A percentile compares a stretch with the other conserved stretches of the same genome.
Conservation (phyloP, 208 protist genomes). For the Wallacemonas sp. region DNA sequence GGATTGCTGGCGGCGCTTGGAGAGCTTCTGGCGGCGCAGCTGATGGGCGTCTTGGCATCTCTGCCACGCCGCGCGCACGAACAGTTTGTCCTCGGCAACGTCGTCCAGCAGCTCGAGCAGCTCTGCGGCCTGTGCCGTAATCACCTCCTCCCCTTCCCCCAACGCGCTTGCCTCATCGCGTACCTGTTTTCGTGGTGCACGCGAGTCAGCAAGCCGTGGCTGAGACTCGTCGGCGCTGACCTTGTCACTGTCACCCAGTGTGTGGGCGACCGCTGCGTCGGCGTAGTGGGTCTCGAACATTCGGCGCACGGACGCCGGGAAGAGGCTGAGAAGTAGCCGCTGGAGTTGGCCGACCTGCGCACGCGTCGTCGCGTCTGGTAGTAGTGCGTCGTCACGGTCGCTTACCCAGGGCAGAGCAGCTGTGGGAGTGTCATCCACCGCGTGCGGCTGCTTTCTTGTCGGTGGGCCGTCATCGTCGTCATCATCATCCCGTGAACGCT, state of each 20-base stretch:
- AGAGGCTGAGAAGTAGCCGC: conserved; percentile 3
- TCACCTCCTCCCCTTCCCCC: conserved; percentile 1
- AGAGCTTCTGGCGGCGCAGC: conserved; percentile 20
- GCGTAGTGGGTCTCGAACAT: background rate
- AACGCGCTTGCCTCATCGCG: background rate
- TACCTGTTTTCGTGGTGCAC: too few species aligned
- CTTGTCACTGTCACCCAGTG: background rate
- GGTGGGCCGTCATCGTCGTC: too few species aligned
- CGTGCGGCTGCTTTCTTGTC: too few species aligned
- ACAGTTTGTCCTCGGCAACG: conserved; percentile 47
- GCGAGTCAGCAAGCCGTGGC: too few species aligned
- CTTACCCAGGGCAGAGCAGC: background rate
- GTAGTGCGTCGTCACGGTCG: background rate
- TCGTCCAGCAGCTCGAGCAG: conserved; percentile 7
- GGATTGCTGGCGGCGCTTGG: conserved; percentile 3
- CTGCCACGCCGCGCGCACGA: conserved; percentile 39
- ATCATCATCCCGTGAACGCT: too few species aligned
- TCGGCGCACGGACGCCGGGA: background rate
- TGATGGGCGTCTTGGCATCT: conserved; percentile 42
- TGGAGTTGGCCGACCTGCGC: background rate
- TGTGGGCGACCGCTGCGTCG: background rate
- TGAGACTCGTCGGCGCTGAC: background rate
- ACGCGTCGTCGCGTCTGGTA: background rate
- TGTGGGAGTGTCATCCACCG: too few species aligned
- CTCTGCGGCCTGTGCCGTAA: background rate